phyloP scores from a whole-genome alignment of 2,329 filamentous ascomycete species.

The Myrmaecium sp. region DNA sequence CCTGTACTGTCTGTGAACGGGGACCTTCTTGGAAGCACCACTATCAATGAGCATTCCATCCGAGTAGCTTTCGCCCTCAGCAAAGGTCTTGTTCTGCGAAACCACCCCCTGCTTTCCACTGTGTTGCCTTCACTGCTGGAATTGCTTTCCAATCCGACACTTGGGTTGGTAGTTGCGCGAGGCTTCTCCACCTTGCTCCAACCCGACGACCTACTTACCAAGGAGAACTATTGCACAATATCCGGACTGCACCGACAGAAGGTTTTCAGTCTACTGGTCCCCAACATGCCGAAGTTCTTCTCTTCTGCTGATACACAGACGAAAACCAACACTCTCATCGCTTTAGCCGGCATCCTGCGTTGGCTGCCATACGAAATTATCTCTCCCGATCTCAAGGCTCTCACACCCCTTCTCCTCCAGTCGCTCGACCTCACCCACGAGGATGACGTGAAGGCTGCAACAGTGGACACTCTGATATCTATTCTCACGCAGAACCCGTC shows the following conservation, averaged over 20 bases:
- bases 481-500: constrained; percentile 41
- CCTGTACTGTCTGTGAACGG: constrained; percentile 17
- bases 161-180: constrained; percentile 35
- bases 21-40: constrained; percentile 16
- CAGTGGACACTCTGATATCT: constrained; percentile 40
- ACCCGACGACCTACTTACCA: constrained; percentile 42
- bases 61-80: constrained; percentile 42
- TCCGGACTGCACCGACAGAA: constrained; percentile 47
- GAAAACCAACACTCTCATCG: constrained; percentile 46
- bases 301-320: constrained; percentile 24
- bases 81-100: constrained; percentile 42
- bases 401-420: constrained; percentile 45
- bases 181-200: constrained; percentile 43
- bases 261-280: constrained; percentile 42
- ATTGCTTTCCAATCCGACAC: constrained; percentile 30
- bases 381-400: constrained; percentile 37
- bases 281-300: constrained; percentile 37
- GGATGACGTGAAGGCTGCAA: constrained; percentile 40
- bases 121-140: constrained; percentile 30
- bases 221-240: constrained; percentile 43
- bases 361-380: constrained; percentile 43
- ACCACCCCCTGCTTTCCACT: constrained; percentile 27
- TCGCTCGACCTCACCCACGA: constrained; percentile 36
- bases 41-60: constrained; percentile 25
- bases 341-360: constrained; percentile 43